A percentile compares a stretch with the other conserved stretches of the same genome.
Conservation (phyloP, 306 rosid species). For the Malus orientalis region DNA sequence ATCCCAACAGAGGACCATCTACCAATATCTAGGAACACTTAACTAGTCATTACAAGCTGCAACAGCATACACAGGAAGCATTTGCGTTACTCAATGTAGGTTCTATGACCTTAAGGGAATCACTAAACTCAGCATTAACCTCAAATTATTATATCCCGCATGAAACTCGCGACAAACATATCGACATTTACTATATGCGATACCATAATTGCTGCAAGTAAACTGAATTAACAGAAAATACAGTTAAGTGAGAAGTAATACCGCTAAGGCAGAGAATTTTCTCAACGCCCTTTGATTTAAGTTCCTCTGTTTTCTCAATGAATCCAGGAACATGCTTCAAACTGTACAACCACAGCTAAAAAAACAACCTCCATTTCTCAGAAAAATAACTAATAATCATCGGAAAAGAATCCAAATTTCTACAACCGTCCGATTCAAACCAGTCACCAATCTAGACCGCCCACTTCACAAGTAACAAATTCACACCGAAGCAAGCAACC, state of each 20-base stretch:
- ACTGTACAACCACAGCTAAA: conserved; percentile 21
- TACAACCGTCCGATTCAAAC: not conserved
- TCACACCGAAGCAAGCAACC: not conserved
- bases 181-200: not conserved
- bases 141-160: not conserved
- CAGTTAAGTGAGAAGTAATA: not conserved
- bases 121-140: not conserved
- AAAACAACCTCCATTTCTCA: not conserved
- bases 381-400: not conserved
- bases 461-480: not conserved
- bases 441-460: not conserved
- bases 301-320: conserved; percentile 61
- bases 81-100: not conserved
- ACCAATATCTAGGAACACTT: not conserved
- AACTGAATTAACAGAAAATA: not conserved
- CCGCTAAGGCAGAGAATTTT: conserved; percentile 69
- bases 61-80: not conserved
- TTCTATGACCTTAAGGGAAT: not conserved
- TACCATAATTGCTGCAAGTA: not conserved
- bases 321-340: conserved; percentile 84
- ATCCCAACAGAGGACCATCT: not conserved
- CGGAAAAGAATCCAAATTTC: not conserved
- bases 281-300: conserved; percentile 71
- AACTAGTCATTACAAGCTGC: not conserved
- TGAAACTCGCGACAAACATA: not conserved